Percentiles rank a stretch among this genome's conserved stretches.
Evolutionary conservation across 805 yeast species (phyloP).

Genomic region (Schwanniomyces yamadae): DNA sequence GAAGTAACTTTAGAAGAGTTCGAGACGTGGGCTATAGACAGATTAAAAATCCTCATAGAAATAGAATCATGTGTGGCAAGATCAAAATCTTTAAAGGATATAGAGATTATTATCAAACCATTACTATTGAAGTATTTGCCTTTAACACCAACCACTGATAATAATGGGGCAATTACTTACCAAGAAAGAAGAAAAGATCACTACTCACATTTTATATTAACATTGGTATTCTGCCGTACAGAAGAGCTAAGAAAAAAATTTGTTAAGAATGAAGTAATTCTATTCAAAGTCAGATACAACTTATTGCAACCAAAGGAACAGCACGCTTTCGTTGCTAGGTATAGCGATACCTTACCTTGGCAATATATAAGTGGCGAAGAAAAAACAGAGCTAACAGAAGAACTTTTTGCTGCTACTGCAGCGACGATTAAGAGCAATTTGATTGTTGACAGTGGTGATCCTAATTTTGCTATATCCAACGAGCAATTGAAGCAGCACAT

Average conservation of each 20-base stretch:
- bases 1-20: conserved; percentile 92
- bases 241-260: conserved; percentile 83
- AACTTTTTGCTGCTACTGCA: conserved; percentile 57
- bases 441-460: conserved; percentile 28
- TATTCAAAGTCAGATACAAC: conserved; percentile 73
- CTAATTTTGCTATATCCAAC: conserved; percentile 33
- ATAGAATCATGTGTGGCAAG: conserved; percentile 74
- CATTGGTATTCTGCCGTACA: conserved; percentile 85
- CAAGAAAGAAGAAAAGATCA: conserved; percentile 84
- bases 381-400: conserved; percentile 45
- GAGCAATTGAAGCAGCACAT: conserved; percentile 55
- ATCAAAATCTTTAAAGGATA: conserved; percentile 62
- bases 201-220: conserved; percentile 83
- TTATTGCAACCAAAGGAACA: conserved; percentile 66
- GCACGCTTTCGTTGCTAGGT: conserved; percentile 59
- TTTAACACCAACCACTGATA: conserved; percentile 31
- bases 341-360: conserved; percentile 65
- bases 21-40: conserved; percentile 93
- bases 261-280: conserved; percentile 66
- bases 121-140: conserved; percentile 66
- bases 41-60: conserved; percentile 79
- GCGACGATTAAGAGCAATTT: conserved; percentile 38
- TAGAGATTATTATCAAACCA: conserved; percentile 64
- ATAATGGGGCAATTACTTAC: conserved; percentile 25
- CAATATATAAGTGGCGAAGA: conserved; percentile 65